A percentile compares a stretch with the other conserved stretches of the same genome.
Evolutionary conservation across 1,139 yeast species (phyloP).

Genomic region (Kodamaea suecica): DNA sequence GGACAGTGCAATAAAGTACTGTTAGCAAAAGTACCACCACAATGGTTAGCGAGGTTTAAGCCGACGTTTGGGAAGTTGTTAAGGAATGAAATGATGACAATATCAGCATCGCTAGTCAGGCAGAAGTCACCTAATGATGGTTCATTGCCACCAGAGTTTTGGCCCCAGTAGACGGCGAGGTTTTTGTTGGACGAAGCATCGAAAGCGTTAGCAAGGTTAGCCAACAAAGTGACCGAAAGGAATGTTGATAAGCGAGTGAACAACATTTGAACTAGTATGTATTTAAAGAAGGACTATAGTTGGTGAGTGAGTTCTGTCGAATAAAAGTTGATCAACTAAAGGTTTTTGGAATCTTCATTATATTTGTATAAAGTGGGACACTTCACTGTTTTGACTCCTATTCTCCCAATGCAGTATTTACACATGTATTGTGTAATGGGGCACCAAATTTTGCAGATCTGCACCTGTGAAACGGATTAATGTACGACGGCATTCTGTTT

Average conservation of each 20-base stretch:
- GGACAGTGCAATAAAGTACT: slow-evolving; percentile 17
- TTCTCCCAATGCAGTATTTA: too few species aligned
- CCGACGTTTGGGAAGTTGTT: slow-evolving; percentile 14
- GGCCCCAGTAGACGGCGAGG: slow-evolving; percentile 22
- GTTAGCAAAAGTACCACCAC: slow-evolving; percentile 13
- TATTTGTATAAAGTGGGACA: too few species aligned
- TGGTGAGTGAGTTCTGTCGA: too few species aligned
- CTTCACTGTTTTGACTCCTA: too few species aligned
- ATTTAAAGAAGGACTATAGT: neutral
- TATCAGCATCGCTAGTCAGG: slow-evolving; percentile 14
- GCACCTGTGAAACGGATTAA: too few species aligned
- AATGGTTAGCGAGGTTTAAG: slow-evolving; percentile 17
- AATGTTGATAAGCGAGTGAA: slow-evolving; percentile 1
- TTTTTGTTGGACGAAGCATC: slow-evolving; percentile 4
- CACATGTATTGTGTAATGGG: too few species aligned
- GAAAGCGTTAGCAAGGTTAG: slow-evolving; percentile 5
- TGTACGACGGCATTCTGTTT: too few species aligned
- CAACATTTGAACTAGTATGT: neutral
- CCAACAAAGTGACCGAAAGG: slow-evolving; percentile 2
- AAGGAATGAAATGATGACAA: slow-evolving; percentile 18
- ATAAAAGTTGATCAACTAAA: too few species aligned
- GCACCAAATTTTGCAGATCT: too few species aligned
- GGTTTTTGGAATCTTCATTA: too few species aligned
- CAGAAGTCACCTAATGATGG: slow-evolving; percentile 13
- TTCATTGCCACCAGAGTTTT: slow-evolving; percentile 17